Conservation (phyloP, 108 stramenopile genomes). For the Craspedostauros australis region DNA sequence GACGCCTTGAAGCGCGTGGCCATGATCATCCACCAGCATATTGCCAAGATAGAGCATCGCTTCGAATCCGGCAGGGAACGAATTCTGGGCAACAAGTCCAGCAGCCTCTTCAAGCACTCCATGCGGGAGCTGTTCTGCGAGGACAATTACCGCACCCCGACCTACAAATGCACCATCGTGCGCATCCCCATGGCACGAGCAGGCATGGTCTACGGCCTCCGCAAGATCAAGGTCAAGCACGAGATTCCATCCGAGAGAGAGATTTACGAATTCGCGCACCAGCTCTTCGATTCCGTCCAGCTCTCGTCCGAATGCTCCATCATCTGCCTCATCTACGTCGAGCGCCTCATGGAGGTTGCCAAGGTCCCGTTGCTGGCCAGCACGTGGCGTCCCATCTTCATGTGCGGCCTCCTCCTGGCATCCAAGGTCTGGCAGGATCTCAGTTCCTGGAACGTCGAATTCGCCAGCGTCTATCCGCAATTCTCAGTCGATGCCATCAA, state of each 20-base stretch:
- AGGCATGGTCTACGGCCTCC: constrained; percentile 62
- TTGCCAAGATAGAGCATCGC: constrained; percentile 80
- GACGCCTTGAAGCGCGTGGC: constrained; percentile 85
- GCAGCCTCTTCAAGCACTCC: constrained; percentile 45
- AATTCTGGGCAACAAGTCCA: constrained; percentile 5
- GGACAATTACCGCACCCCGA: constrained; percentile 59
- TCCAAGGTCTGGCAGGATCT: constrained; percentile 99
- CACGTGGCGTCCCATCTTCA: constrained; percentile 96
- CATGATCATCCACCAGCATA: constrained; percentile 83
- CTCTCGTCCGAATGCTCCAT: constrained; percentile 96
- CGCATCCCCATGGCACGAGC: constrained; percentile 79
- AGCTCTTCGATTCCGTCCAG: constrained; percentile 89
- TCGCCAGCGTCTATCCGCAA: constrained; percentile 93
- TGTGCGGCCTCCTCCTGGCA: constrained; percentile 94
- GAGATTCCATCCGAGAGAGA: constrained; percentile 72
- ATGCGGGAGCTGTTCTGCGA: constrained; percentile 74
- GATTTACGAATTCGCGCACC: constrained; percentile 86
- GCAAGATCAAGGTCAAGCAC: constrained; percentile 55
- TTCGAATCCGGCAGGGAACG: constrained; percentile 44
- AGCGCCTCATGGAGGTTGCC: constrained; percentile 90
- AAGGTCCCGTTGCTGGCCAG: constrained; percentile 86
- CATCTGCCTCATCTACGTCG: constrained; percentile 97
- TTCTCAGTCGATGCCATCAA: constrained; percentile 90
- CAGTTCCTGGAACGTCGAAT: constrained; percentile 96
- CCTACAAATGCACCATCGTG: constrained; percentile 76